phyloP scores from a whole-genome alignment of 2,329 filamentous ascomycete genomes.

The Colletotrichum sp. region DNA sequence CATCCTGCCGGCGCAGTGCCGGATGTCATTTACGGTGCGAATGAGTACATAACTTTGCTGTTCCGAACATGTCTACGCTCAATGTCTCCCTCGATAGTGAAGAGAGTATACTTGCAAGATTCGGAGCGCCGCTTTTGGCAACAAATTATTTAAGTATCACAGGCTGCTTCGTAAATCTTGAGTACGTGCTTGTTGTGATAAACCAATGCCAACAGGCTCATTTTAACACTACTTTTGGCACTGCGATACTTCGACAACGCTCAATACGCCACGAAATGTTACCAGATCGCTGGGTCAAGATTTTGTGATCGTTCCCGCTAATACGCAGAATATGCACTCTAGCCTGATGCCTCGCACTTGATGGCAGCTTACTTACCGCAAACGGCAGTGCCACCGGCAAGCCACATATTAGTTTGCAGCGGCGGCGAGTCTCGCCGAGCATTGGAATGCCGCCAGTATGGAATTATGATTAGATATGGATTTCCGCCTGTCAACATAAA shows the following conservation, averaged over 20 bases:
- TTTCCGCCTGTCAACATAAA: neutral
- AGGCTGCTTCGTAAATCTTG: neutral
- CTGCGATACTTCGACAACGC: neutral
- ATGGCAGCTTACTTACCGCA: neutral
- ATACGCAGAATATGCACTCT: neutral
- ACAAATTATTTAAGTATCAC: rapidly evolving
- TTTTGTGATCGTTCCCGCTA: neutral
- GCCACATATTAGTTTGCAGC: neutral
- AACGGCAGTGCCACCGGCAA: neutral
- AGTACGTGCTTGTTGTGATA: neutral
- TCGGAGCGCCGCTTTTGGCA: neutral
- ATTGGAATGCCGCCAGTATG: neutral
- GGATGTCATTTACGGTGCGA: neutral
- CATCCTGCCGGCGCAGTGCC: neutral
- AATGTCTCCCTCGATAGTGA: neutral
- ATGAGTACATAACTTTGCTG: neutral
- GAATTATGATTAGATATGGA: neutral
- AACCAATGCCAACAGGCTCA: neutral
- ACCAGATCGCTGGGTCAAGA: neutral
- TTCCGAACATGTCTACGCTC: neutral
- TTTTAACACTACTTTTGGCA: neutral
- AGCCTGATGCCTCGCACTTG: neutral
- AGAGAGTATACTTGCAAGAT: neutral
- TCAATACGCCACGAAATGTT: neutral
- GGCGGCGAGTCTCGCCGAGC: neutral